Percentiles rank a stretch among this genome's conserved stretches.
These are phyloP conservation scores for Dianthus caryophyllus DNA, from an alignment of 148 eudicot genomes.

Conservation along the genomic window DNA sequence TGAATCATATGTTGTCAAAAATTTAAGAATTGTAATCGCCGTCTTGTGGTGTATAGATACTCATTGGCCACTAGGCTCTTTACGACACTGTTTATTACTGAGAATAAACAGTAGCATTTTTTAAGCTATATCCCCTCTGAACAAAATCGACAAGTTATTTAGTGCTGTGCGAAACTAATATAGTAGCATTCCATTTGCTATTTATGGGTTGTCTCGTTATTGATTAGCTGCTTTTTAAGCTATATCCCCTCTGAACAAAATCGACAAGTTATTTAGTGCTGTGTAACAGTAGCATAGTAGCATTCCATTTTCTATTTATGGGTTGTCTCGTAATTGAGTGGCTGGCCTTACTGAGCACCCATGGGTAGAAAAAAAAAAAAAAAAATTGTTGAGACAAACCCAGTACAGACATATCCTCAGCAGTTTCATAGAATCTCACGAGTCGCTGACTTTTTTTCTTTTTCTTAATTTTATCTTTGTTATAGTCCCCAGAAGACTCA, in stretches of 20 bases:
- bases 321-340: background rate
- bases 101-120: conserved; percentile 6
- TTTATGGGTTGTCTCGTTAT: too few relatives aligned
- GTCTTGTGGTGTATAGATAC: background rate
- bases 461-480: conserved; percentile 27
- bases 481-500: conserved; percentile 81
- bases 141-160: background rate
- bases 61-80: background rate
- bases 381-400: too few relatives aligned
- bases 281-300: too few relatives aligned
- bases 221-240: too few relatives aligned
- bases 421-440: background rate
- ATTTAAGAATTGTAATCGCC: background rate
- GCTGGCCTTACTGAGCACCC: too few relatives aligned
- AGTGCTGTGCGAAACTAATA: too few relatives aligned
- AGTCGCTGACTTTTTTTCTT: conserved; percentile 17
- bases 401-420: background rate
- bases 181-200: background rate
- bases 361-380: too few relatives aligned
- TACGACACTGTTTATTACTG: background rate
- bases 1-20: background rate
- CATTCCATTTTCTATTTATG: background rate
- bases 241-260: too few relatives aligned
- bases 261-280: too few relatives aligned
- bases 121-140: conserved; percentile 1